Evolutionary conservation across 805 yeast genomes (phyloP).

Genomic region (Saccharomyces paradoxus): DNA sequence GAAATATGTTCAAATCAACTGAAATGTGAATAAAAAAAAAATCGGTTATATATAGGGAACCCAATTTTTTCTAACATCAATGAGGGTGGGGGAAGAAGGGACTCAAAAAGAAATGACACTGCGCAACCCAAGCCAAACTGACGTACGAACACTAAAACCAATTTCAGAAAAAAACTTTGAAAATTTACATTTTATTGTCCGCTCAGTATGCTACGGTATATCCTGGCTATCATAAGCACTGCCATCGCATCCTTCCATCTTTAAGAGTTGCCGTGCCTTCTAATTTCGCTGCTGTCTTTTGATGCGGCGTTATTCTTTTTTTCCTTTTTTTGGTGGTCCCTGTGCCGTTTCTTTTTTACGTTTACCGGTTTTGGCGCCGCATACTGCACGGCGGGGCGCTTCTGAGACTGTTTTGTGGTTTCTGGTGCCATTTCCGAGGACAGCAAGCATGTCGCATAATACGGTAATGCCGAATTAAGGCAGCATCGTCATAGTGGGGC

Average conservation of each 20-base stretch:
- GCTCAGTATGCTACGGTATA: neutral
- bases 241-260: neutral
- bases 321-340: neutral
- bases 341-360: neutral
- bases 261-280: neutral
- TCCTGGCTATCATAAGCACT: neutral
- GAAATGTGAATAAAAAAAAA: neutral
- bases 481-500: neutral
- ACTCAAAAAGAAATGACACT: neutral
- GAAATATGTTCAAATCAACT: neutral
- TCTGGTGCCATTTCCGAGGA: neutral
- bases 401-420: neutral
- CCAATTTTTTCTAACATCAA: neutral
- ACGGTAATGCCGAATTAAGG: neutral
- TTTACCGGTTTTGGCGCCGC: neutral
- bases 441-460: neutral
- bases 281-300: neutral
- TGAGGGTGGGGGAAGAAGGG: neutral
- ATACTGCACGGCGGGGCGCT: neutral
- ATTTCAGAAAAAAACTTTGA: neutral
- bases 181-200: neutral
- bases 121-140: neutral
- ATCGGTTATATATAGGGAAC: neutral
- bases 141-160: neutral
- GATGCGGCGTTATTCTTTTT: neutral